phyloP scores from a whole-genome alignment of 306 rosid genomes.

The Alnus rubra region DNA sequence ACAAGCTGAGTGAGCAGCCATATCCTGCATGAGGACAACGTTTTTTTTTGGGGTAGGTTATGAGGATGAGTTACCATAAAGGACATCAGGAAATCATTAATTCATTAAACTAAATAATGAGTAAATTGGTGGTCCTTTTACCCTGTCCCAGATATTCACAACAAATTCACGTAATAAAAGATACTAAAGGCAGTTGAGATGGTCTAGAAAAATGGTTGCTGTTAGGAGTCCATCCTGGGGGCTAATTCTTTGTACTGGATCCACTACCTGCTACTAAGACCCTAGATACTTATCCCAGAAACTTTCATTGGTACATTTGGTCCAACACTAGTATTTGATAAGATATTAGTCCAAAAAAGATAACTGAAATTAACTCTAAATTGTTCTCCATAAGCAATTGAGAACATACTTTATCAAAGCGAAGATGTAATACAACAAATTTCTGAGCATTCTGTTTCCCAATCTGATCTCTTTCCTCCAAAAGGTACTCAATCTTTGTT shows the following conservation, averaged over 20 bases:
- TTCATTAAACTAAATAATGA: not conserved
- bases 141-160: not conserved
- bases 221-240: not conserved
- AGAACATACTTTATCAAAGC: constrained; percentile 83
- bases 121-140: not conserved
- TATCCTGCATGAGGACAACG: constrained; percentile 54
- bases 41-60: not conserved
- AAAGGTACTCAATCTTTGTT: constrained; percentile 42
- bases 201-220: not conserved
- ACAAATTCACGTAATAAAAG: not conserved
- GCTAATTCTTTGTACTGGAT: not conserved
- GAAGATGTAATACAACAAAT: constrained; percentile 87
- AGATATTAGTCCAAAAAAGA: not conserved
- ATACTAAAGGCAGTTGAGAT: not conserved
- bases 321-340: not conserved
- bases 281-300: not conserved
- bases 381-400: constrained; percentile 2
- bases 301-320: not conserved
- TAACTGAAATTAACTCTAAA: not conserved
- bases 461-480: constrained; percentile 30
- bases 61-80: constrained; percentile 6
- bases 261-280: not conserved
- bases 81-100: not conserved
- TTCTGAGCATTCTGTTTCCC: constrained; percentile 44
- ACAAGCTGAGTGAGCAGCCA: constrained; percentile 99